A percentile compares a stretch with the other conserved stretches of the same genome.
Conservation (phyloP, 1,139 yeast species). For the Nakaseomyces nivariensis region DNA sequence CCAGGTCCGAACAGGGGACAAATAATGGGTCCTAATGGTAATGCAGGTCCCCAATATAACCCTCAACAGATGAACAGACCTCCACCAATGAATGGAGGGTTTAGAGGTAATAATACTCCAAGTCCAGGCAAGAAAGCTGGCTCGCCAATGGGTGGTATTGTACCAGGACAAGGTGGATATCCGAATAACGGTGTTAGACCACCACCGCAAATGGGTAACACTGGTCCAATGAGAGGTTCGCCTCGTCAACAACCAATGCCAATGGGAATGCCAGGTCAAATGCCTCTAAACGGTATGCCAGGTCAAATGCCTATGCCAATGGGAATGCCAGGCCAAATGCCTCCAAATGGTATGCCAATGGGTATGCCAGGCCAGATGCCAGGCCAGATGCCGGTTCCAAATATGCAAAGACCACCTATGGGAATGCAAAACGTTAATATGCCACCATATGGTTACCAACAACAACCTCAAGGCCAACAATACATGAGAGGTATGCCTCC, state of each 20-base stretch:
- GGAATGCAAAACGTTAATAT: background rate
- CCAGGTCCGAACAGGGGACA: background rate
- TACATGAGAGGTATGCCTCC: background rate
- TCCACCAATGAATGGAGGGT: background rate
- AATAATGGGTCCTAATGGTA: background rate
- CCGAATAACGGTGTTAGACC: background rate
- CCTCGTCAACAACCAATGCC: background rate
- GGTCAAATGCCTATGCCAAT: background rate
- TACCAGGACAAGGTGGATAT: background rate
- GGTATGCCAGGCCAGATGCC: conserved; percentile 4
- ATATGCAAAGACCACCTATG: conserved; percentile 1
- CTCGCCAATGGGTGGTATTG: background rate
- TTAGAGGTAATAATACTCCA: background rate
- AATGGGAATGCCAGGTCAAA: background rate
- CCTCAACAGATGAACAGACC: background rate
- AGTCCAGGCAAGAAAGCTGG: background rate
- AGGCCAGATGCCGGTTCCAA: conserved; percentile 2
- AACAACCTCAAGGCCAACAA: background rate
- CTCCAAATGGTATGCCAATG: background rate
- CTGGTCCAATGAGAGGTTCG: background rate
- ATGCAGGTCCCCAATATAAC: background rate
- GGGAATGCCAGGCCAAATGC: background rate
- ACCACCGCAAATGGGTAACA: background rate
- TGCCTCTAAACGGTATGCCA: background rate
- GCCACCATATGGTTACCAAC: conserved; percentile 1